These are phyloP conservation scores for Corinectria fuckeliana DNA, from an alignment of 2,329 filamentous ascomycete genomes.

Conservation along the genomic window DNA sequence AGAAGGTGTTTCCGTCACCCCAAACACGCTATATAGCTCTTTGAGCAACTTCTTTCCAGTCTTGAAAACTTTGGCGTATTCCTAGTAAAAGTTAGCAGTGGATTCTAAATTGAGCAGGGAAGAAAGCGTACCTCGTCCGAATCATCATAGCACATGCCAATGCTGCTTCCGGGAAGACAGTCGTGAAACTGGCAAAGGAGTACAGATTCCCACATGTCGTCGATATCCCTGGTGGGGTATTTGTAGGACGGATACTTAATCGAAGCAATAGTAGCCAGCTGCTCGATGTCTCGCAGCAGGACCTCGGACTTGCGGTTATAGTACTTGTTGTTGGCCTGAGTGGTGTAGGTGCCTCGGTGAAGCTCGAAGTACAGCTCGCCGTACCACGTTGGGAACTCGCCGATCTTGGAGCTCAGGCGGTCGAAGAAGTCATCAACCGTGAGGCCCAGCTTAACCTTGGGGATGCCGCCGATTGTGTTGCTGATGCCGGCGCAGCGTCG, in stretches of 20 bases:
- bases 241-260: constrained; percentile 76
- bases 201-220: constrained; percentile 93
- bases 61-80: constrained; percentile 84
- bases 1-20: constrained; percentile 57
- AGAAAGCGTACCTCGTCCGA: constrained; percentile 71
- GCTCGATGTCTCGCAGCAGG: constrained; percentile 85
- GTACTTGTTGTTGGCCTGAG: constrained; percentile 95
- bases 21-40: constrained; percentile 72
- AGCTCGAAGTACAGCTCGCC: constrained; percentile 98
- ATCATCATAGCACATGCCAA: constrained; percentile 98
- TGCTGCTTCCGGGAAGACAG: constrained; percentile 91
- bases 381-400: constrained; percentile 91
- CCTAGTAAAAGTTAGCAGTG: constrained; percentile 45
- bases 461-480: constrained; percentile 80
- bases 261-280: constrained; percentile 84
- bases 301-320: constrained; percentile 90
- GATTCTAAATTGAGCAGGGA: neutral
- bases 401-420: constrained; percentile 77
- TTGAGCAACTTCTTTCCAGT: constrained; percentile 75
- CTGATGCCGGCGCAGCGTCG: constrained; percentile 89
- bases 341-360: constrained; percentile 96
- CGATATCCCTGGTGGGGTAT: constrained; percentile 93
- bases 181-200: constrained; percentile 98
- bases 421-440: constrained; percentile 96
- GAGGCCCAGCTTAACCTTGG: constrained; percentile 85